phyloP scores from a whole-genome alignment of 192 early-diverging fungal species.

The Linnemannia exigua region DNA sequence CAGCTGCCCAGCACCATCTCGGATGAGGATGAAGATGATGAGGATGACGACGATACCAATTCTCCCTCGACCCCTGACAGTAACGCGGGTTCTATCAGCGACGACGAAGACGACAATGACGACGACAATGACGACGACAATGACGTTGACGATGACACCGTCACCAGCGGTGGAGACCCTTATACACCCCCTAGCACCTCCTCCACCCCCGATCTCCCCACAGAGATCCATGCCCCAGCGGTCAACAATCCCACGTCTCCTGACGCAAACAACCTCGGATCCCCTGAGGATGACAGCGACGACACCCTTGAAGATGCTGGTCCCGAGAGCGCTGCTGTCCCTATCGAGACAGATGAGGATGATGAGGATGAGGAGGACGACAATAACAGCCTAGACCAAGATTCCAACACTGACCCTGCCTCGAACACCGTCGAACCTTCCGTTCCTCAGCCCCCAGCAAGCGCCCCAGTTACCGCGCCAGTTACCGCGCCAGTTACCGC shows the following conservation, averaged over 20 bases:
- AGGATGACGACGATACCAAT: not conserved
- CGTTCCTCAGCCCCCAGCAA: not conserved
- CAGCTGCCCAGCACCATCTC: not conserved
- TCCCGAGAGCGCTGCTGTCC: not conserved
- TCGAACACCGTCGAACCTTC: not conserved
- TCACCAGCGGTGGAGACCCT: not conserved
- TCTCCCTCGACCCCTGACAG: not conserved
- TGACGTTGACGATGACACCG: not conserved
- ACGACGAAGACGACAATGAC: not conserved
- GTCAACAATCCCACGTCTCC: too few relatives aligned
- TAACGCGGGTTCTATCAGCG: not conserved
- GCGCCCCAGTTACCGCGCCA: not conserved
- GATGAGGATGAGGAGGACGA: conserved; percentile 8
- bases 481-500: not conserved
- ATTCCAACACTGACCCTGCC: not conserved
- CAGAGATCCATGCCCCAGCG: too few relatives aligned
- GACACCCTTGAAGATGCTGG: not conserved
- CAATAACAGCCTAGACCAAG: not conserved
- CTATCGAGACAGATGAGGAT: not conserved
- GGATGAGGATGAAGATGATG: conserved; percentile 5
- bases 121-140: not conserved
- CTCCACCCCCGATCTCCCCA: too few relatives aligned
- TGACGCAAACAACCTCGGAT: too few relatives aligned
- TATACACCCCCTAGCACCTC: not conserved
- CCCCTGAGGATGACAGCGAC: not conserved